Conservation (phyloP, 768 basidiomycete species). For the Sutorius australiensis region DNA sequence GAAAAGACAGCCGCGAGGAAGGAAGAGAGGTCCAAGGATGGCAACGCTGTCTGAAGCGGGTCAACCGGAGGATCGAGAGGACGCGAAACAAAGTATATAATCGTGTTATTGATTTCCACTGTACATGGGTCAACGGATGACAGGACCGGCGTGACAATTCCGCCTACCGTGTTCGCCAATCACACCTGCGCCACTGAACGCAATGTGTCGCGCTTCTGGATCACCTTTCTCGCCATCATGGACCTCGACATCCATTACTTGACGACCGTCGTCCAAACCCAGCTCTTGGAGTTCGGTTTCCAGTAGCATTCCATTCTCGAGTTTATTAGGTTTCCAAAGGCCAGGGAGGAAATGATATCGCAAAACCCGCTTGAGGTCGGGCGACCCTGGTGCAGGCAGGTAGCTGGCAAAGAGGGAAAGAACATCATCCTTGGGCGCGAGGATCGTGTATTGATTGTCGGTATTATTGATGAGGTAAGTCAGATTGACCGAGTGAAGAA, state of each 20-base stretch:
- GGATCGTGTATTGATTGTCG: constrained; percentile 73
- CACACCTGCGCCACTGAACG: constrained; percentile 80
- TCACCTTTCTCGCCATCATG: constrained; percentile 46
- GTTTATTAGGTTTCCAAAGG: constrained; percentile 63
- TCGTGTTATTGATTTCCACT: constrained; percentile 73
- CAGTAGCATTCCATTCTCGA: constrained; percentile 70
- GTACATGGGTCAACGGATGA: constrained; percentile 10
- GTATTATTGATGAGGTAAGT: constrained; percentile 66
- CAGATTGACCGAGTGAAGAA: constrained; percentile 82
- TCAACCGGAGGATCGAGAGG: constrained; percentile 81
- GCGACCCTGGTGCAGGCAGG: constrained; percentile 61
- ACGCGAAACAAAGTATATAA: constrained; percentile 87
- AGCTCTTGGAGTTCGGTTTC: constrained; percentile 73
- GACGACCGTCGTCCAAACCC: constrained; percentile 64
- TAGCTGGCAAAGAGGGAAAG: constrained; percentile 51
- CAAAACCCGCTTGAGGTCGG: constrained; percentile 68
- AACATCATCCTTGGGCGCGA: constrained; percentile 88
- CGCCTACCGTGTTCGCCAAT: constrained; percentile 72
- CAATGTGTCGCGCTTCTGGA: constrained; percentile 49
- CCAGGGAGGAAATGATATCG: constrained; percentile 93
- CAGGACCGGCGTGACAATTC: background rate
- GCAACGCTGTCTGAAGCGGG: constrained; percentile 74
- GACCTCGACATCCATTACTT: constrained; percentile 71
- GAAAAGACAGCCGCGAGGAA: constrained; percentile 92
- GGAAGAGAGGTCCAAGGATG: constrained; percentile 79